Conservation (phyloP, 345 rosid species). For the Cardamine occulta region DNA sequence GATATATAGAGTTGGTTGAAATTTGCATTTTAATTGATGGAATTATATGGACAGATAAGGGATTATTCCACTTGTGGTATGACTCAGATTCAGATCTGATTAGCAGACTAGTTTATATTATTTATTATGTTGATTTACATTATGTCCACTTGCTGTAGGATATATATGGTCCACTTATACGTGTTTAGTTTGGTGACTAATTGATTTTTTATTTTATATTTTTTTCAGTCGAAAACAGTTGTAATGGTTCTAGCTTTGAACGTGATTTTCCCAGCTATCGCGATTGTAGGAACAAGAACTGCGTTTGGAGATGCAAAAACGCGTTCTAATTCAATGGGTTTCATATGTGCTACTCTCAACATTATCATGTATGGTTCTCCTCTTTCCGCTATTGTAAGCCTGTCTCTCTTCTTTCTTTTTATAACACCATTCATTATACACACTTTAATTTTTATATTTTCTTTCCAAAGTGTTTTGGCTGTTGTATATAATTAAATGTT, state of each 20-base stretch:
- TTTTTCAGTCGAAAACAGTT: conserved; percentile 54
- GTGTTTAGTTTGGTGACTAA: conserved; percentile 17
- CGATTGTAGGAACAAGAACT: conserved; percentile 50
- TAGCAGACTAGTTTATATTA: background rate
- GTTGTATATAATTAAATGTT: background rate
- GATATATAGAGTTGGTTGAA: background rate
- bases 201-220: background rate
- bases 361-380: conserved; percentile 83
- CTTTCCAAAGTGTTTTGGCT: background rate
- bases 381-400: conserved; percentile 71
- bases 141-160: conserved; percentile 19
- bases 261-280: conserved; percentile 53
- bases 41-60: conserved; percentile 18
- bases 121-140: conserved; percentile 8
- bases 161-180: conserved; percentile 11
- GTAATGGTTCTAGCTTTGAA: conserved; percentile 51
- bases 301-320: conserved; percentile 55
- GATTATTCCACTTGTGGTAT: background rate
- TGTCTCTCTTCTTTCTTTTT: conserved; percentile 15
- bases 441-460: background rate
- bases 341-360: conserved; percentile 64
- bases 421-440: background rate
- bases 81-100: conserved; percentile 44
- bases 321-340: conserved; percentile 60
- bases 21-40: conserved; percentile 13